Conservation (phyloP, 108 stramenopile species). For the Nitzschia sp. region DNA sequence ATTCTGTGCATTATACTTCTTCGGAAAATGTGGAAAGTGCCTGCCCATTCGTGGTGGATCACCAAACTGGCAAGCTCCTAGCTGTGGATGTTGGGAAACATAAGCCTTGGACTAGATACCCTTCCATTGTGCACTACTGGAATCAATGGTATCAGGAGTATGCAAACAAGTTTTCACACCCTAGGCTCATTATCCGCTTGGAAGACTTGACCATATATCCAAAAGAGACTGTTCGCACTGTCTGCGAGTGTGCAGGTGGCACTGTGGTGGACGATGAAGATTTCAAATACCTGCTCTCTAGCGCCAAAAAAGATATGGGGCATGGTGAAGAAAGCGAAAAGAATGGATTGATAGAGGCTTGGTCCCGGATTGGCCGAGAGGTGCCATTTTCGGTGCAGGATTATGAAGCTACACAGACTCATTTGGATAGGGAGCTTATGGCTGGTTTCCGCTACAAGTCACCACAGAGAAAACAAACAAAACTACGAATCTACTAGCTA, state of each 20-base stretch:
- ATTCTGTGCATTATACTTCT: background rate
- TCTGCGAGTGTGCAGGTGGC: constrained; percentile 58
- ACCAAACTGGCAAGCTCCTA: background rate
- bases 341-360: constrained; percentile 9
- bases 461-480: too few species aligned
- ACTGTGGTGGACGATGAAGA: constrained; percentile 1
- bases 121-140: constrained; percentile 59
- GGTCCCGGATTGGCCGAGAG: constrained; percentile 4
- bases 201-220: constrained; percentile 54
- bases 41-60: constrained; percentile 15
- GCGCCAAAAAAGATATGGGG: background rate
- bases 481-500: too few species aligned
- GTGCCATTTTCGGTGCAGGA: constrained; percentile 3
- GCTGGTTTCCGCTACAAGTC: too few species aligned
- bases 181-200: constrained; percentile 45
- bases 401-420: background rate
- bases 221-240: constrained; percentile 35
- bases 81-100: background rate
- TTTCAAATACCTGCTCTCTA: background rate
- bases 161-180: constrained; percentile 29
- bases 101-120: background rate
- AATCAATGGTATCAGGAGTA: constrained; percentile 61
- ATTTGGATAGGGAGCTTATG: too few species aligned
- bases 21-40: constrained; percentile 10
- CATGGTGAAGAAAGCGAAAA: constrained; percentile 7